Evolutionary conservation across 2,329 filamentous ascomycete genomes (phyloP).

Genomic region (Colletotrichum incanum): DNA sequence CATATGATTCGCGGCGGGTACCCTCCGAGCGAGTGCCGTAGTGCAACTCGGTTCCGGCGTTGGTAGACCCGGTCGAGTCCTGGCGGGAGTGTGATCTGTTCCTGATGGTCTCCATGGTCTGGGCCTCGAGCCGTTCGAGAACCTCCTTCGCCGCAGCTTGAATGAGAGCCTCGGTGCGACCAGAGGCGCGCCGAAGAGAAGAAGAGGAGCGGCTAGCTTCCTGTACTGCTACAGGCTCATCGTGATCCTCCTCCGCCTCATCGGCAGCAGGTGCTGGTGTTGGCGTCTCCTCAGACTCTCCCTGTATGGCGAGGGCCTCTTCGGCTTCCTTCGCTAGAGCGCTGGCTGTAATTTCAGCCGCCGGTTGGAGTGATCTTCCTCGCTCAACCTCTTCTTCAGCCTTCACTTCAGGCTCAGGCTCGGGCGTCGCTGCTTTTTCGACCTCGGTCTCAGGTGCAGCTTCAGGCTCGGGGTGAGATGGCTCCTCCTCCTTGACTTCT

Average conservation of each 20-base stretch:
- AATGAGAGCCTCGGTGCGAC: constrained; percentile 67
- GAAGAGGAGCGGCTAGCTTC: constrained; percentile 43
- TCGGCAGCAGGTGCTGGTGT: constrained; percentile 3
- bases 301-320: constrained; percentile 7
- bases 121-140: constrained; percentile 62
- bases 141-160: constrained; percentile 68
- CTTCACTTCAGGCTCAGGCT: not conserved
- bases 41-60: constrained; percentile 49
- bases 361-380: not conserved
- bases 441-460: not conserved
- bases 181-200: constrained; percentile 57
- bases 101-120: constrained; percentile 48
- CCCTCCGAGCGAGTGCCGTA: constrained; percentile 48
- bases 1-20: constrained; percentile 27
- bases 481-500: not conserved
- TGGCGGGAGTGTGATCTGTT: constrained; percentile 40
- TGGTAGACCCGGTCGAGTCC: constrained; percentile 45
- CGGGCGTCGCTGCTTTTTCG: not conserved
- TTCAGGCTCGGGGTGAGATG: not conserved
- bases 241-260: not conserved
- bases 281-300: not conserved
- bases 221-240: not conserved
- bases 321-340: constrained; percentile 14
- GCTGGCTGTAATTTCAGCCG: constrained; percentile 13
- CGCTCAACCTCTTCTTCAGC: not conserved